Evolutionary conservation across 306 rosid species (phyloP).

Genomic region (Trichosanthes truncata): DNA sequence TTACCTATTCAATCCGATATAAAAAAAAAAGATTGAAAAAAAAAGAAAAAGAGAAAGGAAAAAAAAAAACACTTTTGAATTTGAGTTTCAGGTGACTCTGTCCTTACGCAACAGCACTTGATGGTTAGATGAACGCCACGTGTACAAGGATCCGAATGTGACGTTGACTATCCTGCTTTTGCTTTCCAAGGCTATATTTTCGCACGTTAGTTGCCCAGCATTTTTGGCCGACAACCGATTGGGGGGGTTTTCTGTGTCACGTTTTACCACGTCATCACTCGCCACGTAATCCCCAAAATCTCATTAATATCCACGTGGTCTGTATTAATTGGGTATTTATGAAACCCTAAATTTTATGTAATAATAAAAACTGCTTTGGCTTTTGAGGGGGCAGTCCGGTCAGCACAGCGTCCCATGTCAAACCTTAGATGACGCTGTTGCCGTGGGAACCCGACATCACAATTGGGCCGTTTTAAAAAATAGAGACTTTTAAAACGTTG

Average conservation of each 20-base stretch:
- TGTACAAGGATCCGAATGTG: neutral
- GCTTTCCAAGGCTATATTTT: neutral
- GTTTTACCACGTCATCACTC: neutral
- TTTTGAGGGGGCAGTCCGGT: too few relatives aligned
- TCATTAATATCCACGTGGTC: constrained; percentile 4
- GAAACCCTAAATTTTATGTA: neutral
- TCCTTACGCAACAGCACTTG: neutral
- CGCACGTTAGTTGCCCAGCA: neutral
- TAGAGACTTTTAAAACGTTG: too few relatives aligned
- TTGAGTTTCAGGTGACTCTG: neutral
- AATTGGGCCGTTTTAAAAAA: neutral
- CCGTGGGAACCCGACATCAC: neutral
- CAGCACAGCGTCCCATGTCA: neutral
- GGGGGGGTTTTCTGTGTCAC: neutral
- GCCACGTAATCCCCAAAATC: neutral
- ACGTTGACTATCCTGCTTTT: neutral
- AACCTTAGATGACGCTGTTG: neutral
- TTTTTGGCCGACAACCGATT: constrained; percentile 3
- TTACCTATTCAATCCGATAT: too few relatives aligned
- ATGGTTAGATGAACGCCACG: neutral
- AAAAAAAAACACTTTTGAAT: neutral
- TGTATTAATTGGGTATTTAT: neutral
- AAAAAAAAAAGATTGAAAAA: neutral
- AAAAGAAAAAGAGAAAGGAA: too few relatives aligned
- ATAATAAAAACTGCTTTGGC: neutral